phyloP scores from a whole-genome alignment of 192 early-diverging fungal species.

The Dissophora globulifera region DNA sequence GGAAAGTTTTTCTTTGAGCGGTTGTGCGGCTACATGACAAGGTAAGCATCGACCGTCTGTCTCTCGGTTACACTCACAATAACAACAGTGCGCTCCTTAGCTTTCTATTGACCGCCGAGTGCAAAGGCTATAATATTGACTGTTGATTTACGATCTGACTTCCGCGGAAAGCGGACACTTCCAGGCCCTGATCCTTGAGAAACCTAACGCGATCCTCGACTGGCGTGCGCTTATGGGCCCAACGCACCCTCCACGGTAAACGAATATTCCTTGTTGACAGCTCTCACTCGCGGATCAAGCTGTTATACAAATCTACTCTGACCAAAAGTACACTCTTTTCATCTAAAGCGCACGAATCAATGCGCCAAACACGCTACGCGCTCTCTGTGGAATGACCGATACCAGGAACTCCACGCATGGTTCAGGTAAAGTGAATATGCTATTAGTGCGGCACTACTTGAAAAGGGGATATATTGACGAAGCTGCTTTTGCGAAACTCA shows the following conservation, averaged over 20 bases:
- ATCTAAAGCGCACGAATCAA: slow-evolving; percentile 63
- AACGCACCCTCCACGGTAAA: slow-evolving; percentile 72
- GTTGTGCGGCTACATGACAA: slow-evolving; percentile 79
- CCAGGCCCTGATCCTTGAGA: slow-evolving; percentile 66
- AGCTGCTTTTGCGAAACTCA: neutral
- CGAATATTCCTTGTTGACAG: neutral
- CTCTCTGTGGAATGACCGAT: slow-evolving; percentile 76
- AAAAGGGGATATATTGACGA: neutral
- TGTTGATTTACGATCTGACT: too few species aligned
- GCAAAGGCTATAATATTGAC: too few species aligned
- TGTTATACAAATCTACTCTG: too few species aligned
- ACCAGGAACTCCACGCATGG: slow-evolving; percentile 83
- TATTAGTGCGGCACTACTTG: neutral
- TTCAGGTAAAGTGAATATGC: slow-evolving; percentile 59
- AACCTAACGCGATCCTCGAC: slow-evolving; percentile 64
- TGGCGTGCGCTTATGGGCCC: slow-evolving; percentile 75
- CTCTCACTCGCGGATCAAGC: too few species aligned
- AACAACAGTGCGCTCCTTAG: too few species aligned
- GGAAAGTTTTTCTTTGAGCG: slow-evolving; percentile 76
- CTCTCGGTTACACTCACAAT: too few species aligned
- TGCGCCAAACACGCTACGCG: slow-evolving; percentile 64
- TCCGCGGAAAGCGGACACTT: slow-evolving; percentile 73
- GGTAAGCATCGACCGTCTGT: too few species aligned
- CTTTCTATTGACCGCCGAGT: too few species aligned
- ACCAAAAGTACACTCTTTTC: neutral